Base-by-base conservation (phyloP, 192 early-diverging fungal genomes). In the Phlyctochytrium bullatum region DNA sequence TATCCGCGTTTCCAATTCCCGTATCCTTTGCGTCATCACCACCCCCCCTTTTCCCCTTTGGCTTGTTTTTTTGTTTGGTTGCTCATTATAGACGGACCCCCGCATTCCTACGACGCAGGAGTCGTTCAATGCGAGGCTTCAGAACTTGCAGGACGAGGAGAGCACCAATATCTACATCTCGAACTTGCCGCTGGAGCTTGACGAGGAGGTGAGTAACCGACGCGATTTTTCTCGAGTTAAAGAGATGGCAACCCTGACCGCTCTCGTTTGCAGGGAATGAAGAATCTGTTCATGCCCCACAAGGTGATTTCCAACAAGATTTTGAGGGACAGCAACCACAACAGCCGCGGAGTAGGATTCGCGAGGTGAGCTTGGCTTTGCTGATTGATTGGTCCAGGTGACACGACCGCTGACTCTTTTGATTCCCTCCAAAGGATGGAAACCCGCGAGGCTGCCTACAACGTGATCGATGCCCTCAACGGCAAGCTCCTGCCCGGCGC, bases 301-400 rank as follows among this genome's bases (percentile, higher is more conserved):
- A 62, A 72, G 0, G 87, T 92, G 27, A 70, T 92, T 1, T 92
- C 91, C 3, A 88, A 84, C 14, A 80, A 88, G 31, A 92, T 94
- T 66, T 78, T 94, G 2, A 77, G 88, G 23, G 90, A 93, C 69
- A 69, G 76, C 50, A 89, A 80, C 1, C 85, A 87, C 0, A 70
- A 78, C 29, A 88, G 84, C 68, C 83, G 89, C 34, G 90, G 92
- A 32, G 92, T 92, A 3, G 92, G 92, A 1, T 94, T 94, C 78
- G 90, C 83, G 12, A 76, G 86, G 74, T 88, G 25, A 10, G 54
- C 12, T 57, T 57, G 4, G 10, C 27, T n/a, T n/a, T n/a, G n/a
- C n/a, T n/a, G n/a, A n/a, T n/a, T n/a, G n/a, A n/a, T n/a, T n/a
- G n/a, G n/a, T n/a, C n/a, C n/a, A n/a, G n/a, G n/a, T n/a, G n/a